phyloP scores from a whole-genome alignment of 176 grass and related monocot genomes.

The Guadua angustifolia region DNA sequence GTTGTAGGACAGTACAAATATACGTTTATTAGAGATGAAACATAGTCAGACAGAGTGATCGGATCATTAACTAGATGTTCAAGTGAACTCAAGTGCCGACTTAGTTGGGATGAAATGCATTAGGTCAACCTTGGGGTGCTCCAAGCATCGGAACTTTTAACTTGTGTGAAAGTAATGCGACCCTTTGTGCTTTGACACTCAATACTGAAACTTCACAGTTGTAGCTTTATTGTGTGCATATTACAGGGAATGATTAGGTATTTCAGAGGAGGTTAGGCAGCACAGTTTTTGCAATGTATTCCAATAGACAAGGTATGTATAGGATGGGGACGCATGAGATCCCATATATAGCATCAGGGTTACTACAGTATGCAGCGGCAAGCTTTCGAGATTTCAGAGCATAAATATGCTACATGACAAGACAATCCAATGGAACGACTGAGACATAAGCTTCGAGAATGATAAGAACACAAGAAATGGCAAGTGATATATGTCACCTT shows the following conservation, averaged over 20 bases:
- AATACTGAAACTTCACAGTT: conserved; percentile 9
- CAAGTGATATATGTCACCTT: conserved; percentile 66
- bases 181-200: not conserved
- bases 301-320: not conserved
- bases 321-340: not conserved
- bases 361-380: not conserved
- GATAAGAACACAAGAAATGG: conserved; percentile 28
- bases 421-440: not conserved
- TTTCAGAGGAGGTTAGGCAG: not conserved
- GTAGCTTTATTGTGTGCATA: not conserved
- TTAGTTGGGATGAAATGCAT: not conserved
- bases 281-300: not conserved
- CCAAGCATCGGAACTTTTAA: not conserved
- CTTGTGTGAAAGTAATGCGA: not conserved
- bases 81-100: not conserved
- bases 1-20: conserved; percentile 14
- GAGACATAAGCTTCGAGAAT: not conserved
- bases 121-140: not conserved
- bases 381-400: not conserved
- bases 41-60: conserved; percentile 9
- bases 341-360: not conserved
- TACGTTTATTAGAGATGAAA: not conserved
- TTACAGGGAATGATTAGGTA: not conserved
- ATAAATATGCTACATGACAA: conserved; percentile 14
- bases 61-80: not conserved